Base-by-base conservation (phyloP, 2,329 filamentous ascomycete species). In the Domatiomyces globalis region DNA sequence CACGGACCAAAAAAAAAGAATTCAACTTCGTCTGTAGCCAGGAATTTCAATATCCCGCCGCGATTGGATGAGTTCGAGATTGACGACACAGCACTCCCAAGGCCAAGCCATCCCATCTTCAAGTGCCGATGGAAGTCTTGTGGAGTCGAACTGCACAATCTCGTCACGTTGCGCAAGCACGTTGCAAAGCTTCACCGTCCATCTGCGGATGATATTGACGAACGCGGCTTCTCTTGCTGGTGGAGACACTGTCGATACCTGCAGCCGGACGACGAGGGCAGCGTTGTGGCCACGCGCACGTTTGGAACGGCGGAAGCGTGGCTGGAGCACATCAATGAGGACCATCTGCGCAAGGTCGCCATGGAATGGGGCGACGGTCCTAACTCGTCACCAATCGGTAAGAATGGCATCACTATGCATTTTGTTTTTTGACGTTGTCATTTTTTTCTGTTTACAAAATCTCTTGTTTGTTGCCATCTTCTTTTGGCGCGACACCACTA, bases 321-420 rank as follows among this genome's bases (percentile, higher is more conserved):
- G 70, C 63, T 69, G 49, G 63, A 66, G 19, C 79, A 83, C 60
- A 60, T 81, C 20, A 69, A 75, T 51, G 62, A 67, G 29, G 62
- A 60, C 18, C 79, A 83, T 62, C 61, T 82, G n/a, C 63, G 65
- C 18, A 67, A 72, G 17, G 60, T 80, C 44, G 74, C 74, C n/a
- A 77, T 76, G 73, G 67, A 71, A 57, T 67, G 75, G 44, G 79
- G 79, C n/a, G 78, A 81, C 66, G 79, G 79, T 49, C 78, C 77
- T 43, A 69, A 69, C 46, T 71, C 72, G 52, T 72, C 72, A 54
- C 65, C 72, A 60, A 73, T 72, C 67, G 77, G 78, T 81, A 72
- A 76, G 74, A 49, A 51, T 39, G 25, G 18, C 27, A 22, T 33
- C 12, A 18, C 12, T 50, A 46, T 45, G 25, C 12, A 4, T 43